These are phyloP conservation scores for Trichaptum fuscoviolaceum DNA, from an alignment of 768 basidiomycete genomes.

Conservation along the genomic window DNA sequence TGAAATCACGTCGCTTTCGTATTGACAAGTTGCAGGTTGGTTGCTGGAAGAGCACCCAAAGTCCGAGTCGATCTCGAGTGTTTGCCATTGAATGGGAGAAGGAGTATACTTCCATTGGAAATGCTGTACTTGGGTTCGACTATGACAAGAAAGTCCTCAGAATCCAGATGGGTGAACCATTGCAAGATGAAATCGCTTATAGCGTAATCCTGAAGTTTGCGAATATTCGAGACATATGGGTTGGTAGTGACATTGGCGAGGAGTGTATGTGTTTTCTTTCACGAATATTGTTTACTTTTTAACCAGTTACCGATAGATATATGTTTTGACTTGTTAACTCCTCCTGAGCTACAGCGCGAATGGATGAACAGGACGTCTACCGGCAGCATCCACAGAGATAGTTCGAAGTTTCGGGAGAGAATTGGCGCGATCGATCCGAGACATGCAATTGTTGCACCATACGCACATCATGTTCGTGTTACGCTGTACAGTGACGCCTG, in stretches of 20 bases:
- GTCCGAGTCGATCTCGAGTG: constrained; percentile 11
- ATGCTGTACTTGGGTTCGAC: constrained; percentile 54
- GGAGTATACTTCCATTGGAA: constrained; percentile 35
- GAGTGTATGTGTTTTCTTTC: constrained; percentile 46
- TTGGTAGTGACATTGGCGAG: constrained; percentile 54
- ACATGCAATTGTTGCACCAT: constrained; percentile 59
- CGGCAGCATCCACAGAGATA: constrained; percentile 34
- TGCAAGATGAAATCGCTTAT: constrained; percentile 44
- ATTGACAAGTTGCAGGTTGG: constrained; percentile 67
- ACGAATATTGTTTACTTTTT: not conserved
- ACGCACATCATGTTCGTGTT: constrained; percentile 66
- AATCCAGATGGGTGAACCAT: constrained; percentile 60
- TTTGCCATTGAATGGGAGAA: constrained; percentile 73
- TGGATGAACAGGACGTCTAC: constrained; percentile 49
- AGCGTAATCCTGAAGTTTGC: constrained; percentile 51
- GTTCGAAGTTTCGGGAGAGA: constrained; percentile 48
- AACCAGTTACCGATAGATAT: constrained; percentile 37
- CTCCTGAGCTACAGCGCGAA: constrained; percentile 58
- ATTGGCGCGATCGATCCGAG: constrained; percentile 53
- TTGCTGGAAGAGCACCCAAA: constrained; percentile 25
- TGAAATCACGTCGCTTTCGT: constrained; percentile 37
- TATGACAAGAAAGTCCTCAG: constrained; percentile 66
- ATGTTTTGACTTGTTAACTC: constrained; percentile 61
- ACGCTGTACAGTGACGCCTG: constrained; percentile 49
- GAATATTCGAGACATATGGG: constrained; percentile 54